Percentiles rank a stretch among this genome's conserved stretches.
These are phyloP conservation scores for Kingdonia uniflora DNA, from an alignment of 164 flowering plant species.

Conservation along the genomic window DNA sequence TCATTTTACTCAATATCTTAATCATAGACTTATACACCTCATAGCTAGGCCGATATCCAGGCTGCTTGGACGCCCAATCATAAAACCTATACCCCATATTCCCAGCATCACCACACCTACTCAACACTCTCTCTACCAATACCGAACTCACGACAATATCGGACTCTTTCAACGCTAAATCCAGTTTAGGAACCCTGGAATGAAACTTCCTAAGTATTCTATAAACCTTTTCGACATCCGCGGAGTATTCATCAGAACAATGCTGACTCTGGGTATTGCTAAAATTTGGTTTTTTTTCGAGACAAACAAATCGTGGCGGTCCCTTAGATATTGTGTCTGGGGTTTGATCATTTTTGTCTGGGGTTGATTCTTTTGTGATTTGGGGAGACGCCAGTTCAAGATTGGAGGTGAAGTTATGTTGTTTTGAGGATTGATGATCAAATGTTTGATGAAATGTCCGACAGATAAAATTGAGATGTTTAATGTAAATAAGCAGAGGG, in stretches of 20 bases:
- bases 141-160: slow-evolving; percentile 41
- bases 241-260: slow-evolving; percentile 32
- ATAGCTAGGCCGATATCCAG: slow-evolving; percentile 58
- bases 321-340: no score
- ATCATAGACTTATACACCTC: slow-evolving; percentile 79
- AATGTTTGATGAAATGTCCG: no score
- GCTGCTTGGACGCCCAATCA: slow-evolving; percentile 75
- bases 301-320: slow-evolving; percentile 19
- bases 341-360: no score
- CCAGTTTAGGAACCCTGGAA: slow-evolving; percentile 63
- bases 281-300: slow-evolving; percentile 15
- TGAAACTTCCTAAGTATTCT: slow-evolving; percentile 63
- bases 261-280: slow-evolving; percentile 2
- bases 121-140: slow-evolving; percentile 60
- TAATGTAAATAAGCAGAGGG: no score
- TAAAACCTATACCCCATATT: slow-evolving; percentile 69
- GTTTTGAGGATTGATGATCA: no score
- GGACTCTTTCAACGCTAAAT: slow-evolving; percentile 63
- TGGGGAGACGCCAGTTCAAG: no score
- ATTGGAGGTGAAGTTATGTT: no score
- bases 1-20: slow-evolving; percentile 63
- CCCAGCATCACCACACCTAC: slow-evolving; percentile 88
- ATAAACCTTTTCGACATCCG: slow-evolving; percentile 69
- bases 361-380: no score
- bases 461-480: no score